Base-by-base conservation (phyloP, 345 rosid genomes). In the Melaleuca alternifolia region DNA sequence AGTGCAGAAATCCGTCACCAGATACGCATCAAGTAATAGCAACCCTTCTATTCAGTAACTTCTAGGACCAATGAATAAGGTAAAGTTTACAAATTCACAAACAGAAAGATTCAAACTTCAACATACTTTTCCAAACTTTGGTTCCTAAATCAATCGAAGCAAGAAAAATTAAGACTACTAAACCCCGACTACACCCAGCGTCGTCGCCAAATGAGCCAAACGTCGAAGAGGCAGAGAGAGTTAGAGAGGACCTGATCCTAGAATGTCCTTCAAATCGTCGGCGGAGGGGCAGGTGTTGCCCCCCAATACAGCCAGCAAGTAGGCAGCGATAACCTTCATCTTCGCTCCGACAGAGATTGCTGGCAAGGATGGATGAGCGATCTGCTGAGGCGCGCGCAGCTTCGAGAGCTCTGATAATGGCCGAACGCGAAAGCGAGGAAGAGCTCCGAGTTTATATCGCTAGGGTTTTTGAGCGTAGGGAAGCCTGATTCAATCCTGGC, bases 321-420 rank as follows among this genome's bases (percentile, higher is more conserved):
- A 94, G 7, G 96, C 96, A 51, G 96, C 94, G 26, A 90, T 56
- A 48, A 91, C 90, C 94, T 94, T 93, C 94, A 92, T 94, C 86
- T 76, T 71, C 81, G 81, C 48, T 37, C 48, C 81, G 12, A 71
- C 48, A 33, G 81, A 71, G 48, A 13, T 37, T 71, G 81, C 48
- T 26, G 26, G 26, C 26, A 44, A 48, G 26, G 5, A 5, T 5
- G 81, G 61, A 56, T 56, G 28, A 4, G 61, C 61, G 13, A 37
- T 11, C 37, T 18, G 81, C 81, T 2, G 11, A 10, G 81, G 81
- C 81, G 18, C 48, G 81, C 48, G 26, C 10, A 71, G 81, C 26
- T 71, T 71, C 26, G 26, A 21, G 81, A 37, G 48, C 48, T 71
- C 81, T 37, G 48, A 24, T 5, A 33, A 71, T 71, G 81, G 81